Evolutionary conservation across 257 asterid genomes (phyloP).

Genomic region (Rehmannia glutinosa): DNA sequence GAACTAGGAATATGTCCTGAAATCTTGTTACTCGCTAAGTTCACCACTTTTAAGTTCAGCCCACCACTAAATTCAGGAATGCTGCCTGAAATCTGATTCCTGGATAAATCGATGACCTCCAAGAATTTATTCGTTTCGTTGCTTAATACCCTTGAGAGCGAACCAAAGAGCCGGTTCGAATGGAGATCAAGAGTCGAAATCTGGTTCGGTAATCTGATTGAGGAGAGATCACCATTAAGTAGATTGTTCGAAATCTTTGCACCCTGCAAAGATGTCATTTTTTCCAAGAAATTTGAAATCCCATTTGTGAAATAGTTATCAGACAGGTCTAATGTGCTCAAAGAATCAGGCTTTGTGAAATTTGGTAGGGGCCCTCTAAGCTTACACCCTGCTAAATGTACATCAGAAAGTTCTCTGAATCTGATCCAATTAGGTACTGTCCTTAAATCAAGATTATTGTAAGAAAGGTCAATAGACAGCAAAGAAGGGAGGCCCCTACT

Average conservation of each 20-base stretch:
- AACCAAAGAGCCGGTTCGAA: slow-evolving; percentile 65
- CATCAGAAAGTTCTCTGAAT: slow-evolving; percentile 57
- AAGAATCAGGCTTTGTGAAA: slow-evolving; percentile 62
- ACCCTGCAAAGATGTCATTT: slow-evolving; percentile 47
- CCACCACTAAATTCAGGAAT: slow-evolving; percentile 55
- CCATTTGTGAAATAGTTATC: slow-evolving; percentile 68
- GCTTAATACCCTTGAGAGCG: slow-evolving; percentile 46
- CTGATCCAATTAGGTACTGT: slow-evolving; percentile 72
- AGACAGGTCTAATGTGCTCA: slow-evolving; percentile 70
- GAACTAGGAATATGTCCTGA: slow-evolving; percentile 68
- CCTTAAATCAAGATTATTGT: slow-evolving; percentile 56
- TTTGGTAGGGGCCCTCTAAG: slow-evolving; percentile 67
- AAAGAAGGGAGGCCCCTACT: slow-evolving; percentile 55
- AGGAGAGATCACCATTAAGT: slow-evolving; percentile 50
- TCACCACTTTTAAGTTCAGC: slow-evolving; percentile 50
- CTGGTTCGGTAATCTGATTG: slow-evolving; percentile 57
- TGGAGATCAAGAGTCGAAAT: slow-evolving; percentile 60
- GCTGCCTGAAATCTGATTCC: slow-evolving; percentile 58
- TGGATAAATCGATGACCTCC: slow-evolving; percentile 61
- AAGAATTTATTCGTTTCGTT: slow-evolving; percentile 50
- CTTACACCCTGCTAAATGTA: slow-evolving; percentile 71
- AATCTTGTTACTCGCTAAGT: slow-evolving; percentile 66
- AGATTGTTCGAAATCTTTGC: slow-evolving; percentile 64
- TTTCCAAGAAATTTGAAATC: slow-evolving; percentile 46
- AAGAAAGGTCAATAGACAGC: slow-evolving; percentile 72